A percentile compares a stretch with the other conserved stretches of the same genome.
phyloP scores from a whole-genome alignment of 1,139 yeast species.

The Scheffersomyces insectosa region DNA sequence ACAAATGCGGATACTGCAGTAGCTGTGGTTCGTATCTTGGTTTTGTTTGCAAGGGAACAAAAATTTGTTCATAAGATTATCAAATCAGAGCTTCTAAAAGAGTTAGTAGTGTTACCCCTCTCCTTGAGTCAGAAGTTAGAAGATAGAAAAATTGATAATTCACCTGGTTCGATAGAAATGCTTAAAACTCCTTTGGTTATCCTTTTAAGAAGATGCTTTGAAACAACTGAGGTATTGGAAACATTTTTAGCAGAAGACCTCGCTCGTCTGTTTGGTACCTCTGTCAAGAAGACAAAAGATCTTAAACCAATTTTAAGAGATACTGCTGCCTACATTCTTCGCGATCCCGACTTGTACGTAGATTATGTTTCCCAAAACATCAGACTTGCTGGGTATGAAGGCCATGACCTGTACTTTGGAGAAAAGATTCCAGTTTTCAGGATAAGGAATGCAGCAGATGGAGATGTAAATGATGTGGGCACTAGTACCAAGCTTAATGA shows the following conservation, averaged over 20 bases:
- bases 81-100: constrained; percentile 36
- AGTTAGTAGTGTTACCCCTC: constrained; percentile 15
- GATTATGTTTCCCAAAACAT: constrained; percentile 53
- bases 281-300: constrained; percentile 38
- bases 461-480: constrained; percentile 6
- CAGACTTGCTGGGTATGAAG: constrained; percentile 50
- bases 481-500: background rate
- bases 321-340: constrained; percentile 53
- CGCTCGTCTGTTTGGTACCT: constrained; percentile 33
- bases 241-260: constrained; percentile 53
- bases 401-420: constrained; percentile 22
- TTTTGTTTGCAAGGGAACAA: constrained; percentile 52
- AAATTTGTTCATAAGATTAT: constrained; percentile 40
- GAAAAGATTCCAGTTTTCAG: constrained; percentile 12
- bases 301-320: constrained; percentile 56
- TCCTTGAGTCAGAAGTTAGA: constrained; percentile 8
- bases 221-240: constrained; percentile 52
- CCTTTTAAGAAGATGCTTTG: constrained; percentile 70
- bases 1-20: constrained; percentile 48
- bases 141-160: constrained; percentile 9
- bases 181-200: constrained; percentile 28
- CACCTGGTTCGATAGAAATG: constrained; percentile 16
- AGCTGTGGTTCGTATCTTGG: constrained; percentile 52
- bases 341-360: constrained; percentile 58
- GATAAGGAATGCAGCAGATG: constrained; percentile 15